A percentile compares a stretch with the other conserved stretches of the same genome.
Conservation (phyloP, 2,329 filamentous ascomycete species). For the Teratosphaeria nubilosa region DNA sequence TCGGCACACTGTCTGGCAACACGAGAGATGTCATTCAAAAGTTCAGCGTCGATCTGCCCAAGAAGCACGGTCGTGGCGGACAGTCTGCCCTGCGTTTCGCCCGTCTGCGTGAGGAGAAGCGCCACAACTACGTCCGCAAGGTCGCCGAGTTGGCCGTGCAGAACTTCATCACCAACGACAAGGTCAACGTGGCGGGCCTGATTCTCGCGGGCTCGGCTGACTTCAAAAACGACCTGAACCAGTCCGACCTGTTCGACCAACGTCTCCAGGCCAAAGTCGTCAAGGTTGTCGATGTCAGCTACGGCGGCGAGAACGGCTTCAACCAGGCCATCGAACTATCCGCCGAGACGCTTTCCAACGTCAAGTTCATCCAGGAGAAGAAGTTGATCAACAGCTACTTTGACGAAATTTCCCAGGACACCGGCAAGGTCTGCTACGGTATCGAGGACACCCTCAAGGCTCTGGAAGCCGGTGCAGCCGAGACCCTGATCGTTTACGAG, state of each 20-base stretch:
- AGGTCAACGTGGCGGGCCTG: constrained; percentile 92
- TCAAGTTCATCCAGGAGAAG: constrained; percentile 99
- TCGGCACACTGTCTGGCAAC: constrained; percentile 93
- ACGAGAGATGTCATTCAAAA: constrained; percentile 96
- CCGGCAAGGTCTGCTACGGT: constrained; percentile 93
- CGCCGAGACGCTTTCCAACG: constrained; percentile 90
- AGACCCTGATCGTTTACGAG: constrained; percentile 92
- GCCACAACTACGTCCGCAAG: constrained; percentile 99
- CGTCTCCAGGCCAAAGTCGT: constrained; percentile 92
- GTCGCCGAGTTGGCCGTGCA: constrained; percentile 96
- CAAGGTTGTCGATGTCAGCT: constrained; percentile 98
- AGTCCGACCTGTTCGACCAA: constrained; percentile 91
- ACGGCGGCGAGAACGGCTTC: constrained; percentile 98
- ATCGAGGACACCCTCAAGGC: constrained; percentile 97
- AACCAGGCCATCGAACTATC: constrained; percentile 98
- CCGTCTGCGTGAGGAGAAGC: constrained; percentile 98
- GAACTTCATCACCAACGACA: constrained; percentile 97
- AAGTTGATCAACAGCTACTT: constrained; percentile 99
- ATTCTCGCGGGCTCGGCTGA: constrained; percentile 95
- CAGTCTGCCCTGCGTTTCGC: constrained; percentile 99
- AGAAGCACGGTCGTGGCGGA: constrained; percentile 99
- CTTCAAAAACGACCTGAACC: constrained; percentile 99
- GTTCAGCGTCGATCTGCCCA: constrained; percentile 95
- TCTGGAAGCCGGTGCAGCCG: constrained; percentile 86
- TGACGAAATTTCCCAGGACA: constrained; percentile 97